These are phyloP conservation scores for Leishmania aethiopica DNA, from an alignment of 208 protist species.

Conservation along the genomic window DNA sequence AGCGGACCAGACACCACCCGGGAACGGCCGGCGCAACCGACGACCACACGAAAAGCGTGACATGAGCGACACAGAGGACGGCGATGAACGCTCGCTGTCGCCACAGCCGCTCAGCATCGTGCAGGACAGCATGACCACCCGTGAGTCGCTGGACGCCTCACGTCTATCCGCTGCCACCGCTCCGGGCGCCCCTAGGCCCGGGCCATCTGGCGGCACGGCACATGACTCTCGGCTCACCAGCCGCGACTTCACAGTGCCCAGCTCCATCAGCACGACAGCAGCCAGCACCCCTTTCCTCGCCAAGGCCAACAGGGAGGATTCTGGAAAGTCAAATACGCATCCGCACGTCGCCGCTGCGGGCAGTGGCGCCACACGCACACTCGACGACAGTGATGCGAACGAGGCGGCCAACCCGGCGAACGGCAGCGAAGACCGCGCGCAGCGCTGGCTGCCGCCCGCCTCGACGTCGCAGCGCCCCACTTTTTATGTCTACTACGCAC, in stretches of 20 bases:
- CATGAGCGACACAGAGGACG: conserved; percentile 4
- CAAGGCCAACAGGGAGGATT: neutral
- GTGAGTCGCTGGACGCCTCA: conserved; percentile 1
- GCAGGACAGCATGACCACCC: conserved; percentile 10
- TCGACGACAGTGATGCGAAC: neutral
- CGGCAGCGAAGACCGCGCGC: neutral
- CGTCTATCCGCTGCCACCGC: neutral
- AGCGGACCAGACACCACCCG: neutral
- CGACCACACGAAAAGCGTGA: neutral
- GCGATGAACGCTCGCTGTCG: neutral
- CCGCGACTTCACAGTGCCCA: conserved; percentile 17
- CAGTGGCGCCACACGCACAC: neutral
- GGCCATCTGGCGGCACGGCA: neutral
- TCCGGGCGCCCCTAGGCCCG: neutral
- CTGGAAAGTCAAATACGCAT: neutral
- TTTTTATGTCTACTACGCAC: conserved; percentile 70
- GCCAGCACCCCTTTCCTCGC: neutral
- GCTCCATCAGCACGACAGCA: neutral
- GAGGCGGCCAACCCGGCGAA: neutral
- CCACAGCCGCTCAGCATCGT: conserved; percentile 27
- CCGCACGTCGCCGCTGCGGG: neutral
- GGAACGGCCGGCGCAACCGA: neutral
- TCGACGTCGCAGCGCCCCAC: conserved; percentile 20
- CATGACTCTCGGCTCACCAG: conserved; percentile 10
- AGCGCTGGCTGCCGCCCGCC: neutral